phyloP scores from a whole-genome alignment of 2,329 filamentous ascomycete species.

The Aaosphaeria pasadenensis region DNA sequence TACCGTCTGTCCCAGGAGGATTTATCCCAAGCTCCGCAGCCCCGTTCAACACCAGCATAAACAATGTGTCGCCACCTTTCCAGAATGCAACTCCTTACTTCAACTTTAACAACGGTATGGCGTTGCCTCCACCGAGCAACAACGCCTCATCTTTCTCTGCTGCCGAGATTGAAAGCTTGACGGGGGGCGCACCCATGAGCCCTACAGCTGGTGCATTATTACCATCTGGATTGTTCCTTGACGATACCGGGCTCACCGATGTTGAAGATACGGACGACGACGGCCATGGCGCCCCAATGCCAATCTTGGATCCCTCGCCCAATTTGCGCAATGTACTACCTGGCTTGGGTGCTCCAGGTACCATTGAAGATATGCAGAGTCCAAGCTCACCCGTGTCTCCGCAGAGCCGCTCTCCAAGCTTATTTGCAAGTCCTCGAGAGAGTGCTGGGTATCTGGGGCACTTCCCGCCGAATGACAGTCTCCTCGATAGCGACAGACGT shows the following conservation, averaged over 20 bases:
- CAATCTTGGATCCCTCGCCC: slow-evolving; percentile 25
- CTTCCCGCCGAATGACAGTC: slow-evolving; percentile 38
- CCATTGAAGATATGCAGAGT: slow-evolving; percentile 28
- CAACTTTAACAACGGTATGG: slow-evolving; percentile 62
- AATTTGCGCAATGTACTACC: slow-evolving; percentile 33
- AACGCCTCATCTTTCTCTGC: slow-evolving; percentile 50
- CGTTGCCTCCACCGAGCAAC: slow-evolving; percentile 40
- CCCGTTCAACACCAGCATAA: slow-evolving; percentile 45
- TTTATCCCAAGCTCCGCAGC: slow-evolving; percentile 38
- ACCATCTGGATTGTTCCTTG: slow-evolving; percentile 64
- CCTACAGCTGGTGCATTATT: slow-evolving; percentile 72
- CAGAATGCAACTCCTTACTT: slow-evolving; percentile 49
- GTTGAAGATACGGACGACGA: slow-evolving; percentile 30
- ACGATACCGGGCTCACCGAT: slow-evolving; percentile 56
- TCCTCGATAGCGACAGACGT: slow-evolving; percentile 44
- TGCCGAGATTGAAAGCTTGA: slow-evolving; percentile 59
- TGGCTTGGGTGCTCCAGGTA: slow-evolving; percentile 42
- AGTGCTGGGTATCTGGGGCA: slow-evolving; percentile 43
- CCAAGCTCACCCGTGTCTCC: slow-evolving; percentile 44
- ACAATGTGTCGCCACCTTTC: slow-evolving; percentile 53
- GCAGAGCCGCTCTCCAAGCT: slow-evolving; percentile 42
- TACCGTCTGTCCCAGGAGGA: slow-evolving; percentile 25
- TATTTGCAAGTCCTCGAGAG: slow-evolving; percentile 48
- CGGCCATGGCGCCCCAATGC: slow-evolving; percentile 17
- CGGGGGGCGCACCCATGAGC: slow-evolving; percentile 68